phyloP scores from a whole-genome alignment of 2,329 filamentous ascomycete species.

The Aurifilum marmelostoma region DNA sequence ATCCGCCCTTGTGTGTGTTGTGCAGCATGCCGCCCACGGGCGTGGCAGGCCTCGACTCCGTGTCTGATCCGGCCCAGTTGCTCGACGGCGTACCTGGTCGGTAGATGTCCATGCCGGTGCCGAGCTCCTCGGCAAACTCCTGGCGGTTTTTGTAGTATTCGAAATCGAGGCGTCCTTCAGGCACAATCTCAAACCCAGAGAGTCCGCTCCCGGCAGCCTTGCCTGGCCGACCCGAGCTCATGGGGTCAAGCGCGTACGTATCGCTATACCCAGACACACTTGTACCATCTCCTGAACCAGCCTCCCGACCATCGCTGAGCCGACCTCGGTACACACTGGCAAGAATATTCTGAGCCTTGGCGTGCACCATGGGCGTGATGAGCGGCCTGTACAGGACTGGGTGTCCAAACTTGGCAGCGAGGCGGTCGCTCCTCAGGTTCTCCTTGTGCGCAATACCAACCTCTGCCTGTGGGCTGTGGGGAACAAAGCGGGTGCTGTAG shows the following conservation, averaged over 20 bases:
- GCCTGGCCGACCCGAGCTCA: slow-evolving; percentile 66
- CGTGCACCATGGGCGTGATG: slow-evolving; percentile 93
- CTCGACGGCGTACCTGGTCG: slow-evolving; percentile 66
- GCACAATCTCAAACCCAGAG: slow-evolving; percentile 86
- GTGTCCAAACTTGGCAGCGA: slow-evolving; percentile 82
- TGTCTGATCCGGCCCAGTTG: slow-evolving; percentile 46
- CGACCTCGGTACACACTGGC: slow-evolving; percentile 86
- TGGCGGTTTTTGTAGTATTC: slow-evolving; percentile 88
- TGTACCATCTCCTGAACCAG: slow-evolving; percentile 57
- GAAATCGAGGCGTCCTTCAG: slow-evolving; percentile 85
- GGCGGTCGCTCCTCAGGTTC: slow-evolving; percentile 65
- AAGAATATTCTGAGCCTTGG: slow-evolving; percentile 84
- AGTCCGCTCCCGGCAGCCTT: slow-evolving; percentile 42
- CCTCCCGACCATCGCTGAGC: slow-evolving; percentile 67
- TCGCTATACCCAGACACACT: slow-evolving; percentile 79
- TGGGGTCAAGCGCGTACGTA: slow-evolving; percentile 77
- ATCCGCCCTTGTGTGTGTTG: slow-evolving; percentile 36
- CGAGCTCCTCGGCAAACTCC: slow-evolving; percentile 82
- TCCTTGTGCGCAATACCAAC: slow-evolving; percentile 52
- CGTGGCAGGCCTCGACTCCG: slow-evolving; percentile 54
- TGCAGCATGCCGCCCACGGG: slow-evolving; percentile 46
- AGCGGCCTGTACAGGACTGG: slow-evolving; percentile 87
- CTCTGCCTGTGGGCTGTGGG: slow-evolving; percentile 47
- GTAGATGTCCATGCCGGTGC: slow-evolving; percentile 59
- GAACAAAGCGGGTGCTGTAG: slow-evolving; percentile 69